Percentiles rank a stretch among this genome's conserved stretches.
These are phyloP conservation scores for Pneumocystis sp. DNA, from an alignment of 1,139 yeast genomes.

Conservation along the genomic window DNA sequence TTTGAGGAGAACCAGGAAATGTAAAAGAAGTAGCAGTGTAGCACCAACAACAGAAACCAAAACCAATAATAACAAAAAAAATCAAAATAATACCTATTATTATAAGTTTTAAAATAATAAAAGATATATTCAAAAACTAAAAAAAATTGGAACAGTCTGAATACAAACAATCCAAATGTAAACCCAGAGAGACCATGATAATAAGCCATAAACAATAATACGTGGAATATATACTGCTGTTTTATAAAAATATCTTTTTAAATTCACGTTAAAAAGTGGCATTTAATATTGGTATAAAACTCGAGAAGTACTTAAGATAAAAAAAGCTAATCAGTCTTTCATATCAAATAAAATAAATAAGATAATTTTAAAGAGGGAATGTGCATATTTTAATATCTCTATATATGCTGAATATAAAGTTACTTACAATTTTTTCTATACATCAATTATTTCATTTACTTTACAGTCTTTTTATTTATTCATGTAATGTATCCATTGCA, in stretches of 20 bases:
- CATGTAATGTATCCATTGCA: background rate
- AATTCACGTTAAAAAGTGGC: background rate
- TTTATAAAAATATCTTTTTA: background rate
- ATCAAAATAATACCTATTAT: background rate
- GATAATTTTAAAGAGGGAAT: background rate
- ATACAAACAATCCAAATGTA: background rate
- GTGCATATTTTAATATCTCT: background rate
- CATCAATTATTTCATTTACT: background rate
- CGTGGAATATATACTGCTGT: background rate
- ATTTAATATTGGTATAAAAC: background rate
- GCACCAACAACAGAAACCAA: constrained; percentile 3
- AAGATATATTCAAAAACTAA: background rate
- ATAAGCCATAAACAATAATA: background rate
- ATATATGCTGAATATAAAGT: background rate
- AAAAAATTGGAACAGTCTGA: background rate
- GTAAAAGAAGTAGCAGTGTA: constrained; percentile 9
- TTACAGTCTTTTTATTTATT: background rate
- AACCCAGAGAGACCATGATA: background rate
- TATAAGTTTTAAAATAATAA: background rate
- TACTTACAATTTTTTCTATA: background rate
- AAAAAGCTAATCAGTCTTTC: background rate
- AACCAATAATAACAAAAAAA: background rate
- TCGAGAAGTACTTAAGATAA: background rate
- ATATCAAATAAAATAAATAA: background rate
- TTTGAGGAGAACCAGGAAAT: constrained; percentile 8